Evolutionary conservation across 495 filamentous ascomycete species (phyloP), one percentile per base, ranked within the genome.

Genomic region (Xylaria palmicola): DNA sequence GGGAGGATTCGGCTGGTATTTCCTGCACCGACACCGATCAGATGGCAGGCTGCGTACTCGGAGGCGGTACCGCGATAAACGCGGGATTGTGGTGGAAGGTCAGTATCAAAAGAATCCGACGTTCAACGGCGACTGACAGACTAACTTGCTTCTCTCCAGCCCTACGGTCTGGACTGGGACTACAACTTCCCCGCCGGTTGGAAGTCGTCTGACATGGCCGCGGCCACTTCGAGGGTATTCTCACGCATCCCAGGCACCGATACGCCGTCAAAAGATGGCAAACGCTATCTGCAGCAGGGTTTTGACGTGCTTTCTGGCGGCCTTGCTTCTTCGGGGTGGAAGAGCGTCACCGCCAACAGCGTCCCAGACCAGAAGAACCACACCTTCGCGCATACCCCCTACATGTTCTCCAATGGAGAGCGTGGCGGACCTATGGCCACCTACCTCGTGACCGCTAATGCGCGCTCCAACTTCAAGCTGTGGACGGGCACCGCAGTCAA

Each of bases 11-110:
- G 17, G 75, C 74, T 24, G 88, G 80, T 56, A 85, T 87, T 73
- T 79, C 84, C 50, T 91, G 89, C 74, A 80, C 81, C 1, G 86
- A 92, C 66, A 86, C 85, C 15, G 85, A 83, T 54, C 85, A 87
- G 64, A 90, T 88, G 83, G 88, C 87, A 44, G 90, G 87, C 22
- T 93, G 90, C 66, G 81, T 91, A 47, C 84, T 93, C 34, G 90
- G 90, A 32, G 90, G 89, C 62, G 88, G 88, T 50, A 86, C 87
- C n/a, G 88, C 88, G 17, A 79, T 91, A 63, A 92, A 93, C 68
- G 85, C 88, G 45, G 85, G 79, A 40, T 67, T 83, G 29, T 83
- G 77, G 77, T 83, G 77, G 78, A 80, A 76, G 69, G 77, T 79
- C 47, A 65, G 69, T 49, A 30, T 53, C 36, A 49, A 47, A 39